A percentile compares a stretch with the other conserved stretches of the same genome.
These are phyloP conservation scores for Rhodomyrtus psidioides DNA, from an alignment of 441 rosid genomes.

Conservation along the genomic window DNA sequence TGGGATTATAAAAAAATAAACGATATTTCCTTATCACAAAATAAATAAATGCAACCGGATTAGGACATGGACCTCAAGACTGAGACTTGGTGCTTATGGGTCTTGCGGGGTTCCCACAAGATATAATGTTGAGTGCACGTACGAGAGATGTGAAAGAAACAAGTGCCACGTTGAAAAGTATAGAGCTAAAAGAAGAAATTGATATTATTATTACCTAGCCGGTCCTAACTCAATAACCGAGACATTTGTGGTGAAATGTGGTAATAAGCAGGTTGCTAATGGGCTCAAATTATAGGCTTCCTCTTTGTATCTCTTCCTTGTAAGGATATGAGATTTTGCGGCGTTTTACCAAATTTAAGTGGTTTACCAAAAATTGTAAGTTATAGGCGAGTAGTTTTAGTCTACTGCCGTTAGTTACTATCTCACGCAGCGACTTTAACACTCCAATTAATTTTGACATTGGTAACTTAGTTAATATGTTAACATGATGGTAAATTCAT, in stretches of 20 bases:
- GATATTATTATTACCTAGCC: neutral
- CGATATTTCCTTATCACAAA: too few species aligned
- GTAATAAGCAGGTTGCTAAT: neutral
- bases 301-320: neutral
- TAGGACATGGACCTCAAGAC: neutral
- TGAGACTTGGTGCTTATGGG: neutral
- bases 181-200: neutral
- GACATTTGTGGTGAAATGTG: neutral
- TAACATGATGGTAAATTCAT: too few species aligned
- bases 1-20: too few species aligned
- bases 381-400: neutral
- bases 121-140: neutral
- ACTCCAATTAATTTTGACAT: neutral
- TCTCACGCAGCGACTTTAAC: neutral
- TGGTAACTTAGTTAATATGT: neutral
- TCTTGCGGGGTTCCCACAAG: too few species aligned
- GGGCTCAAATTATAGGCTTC: neutral
- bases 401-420: neutral
- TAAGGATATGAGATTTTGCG: too few species aligned
- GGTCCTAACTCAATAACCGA: neutral
- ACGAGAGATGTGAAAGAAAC: neutral
- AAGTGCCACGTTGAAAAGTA: neutral
- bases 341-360: too few species aligned
- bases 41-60: too few species aligned
- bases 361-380: too few species aligned